These are phyloP conservation scores for Leishmania aethiopica DNA, from an alignment of 208 protist genomes.

Conservation along the genomic window DNA sequence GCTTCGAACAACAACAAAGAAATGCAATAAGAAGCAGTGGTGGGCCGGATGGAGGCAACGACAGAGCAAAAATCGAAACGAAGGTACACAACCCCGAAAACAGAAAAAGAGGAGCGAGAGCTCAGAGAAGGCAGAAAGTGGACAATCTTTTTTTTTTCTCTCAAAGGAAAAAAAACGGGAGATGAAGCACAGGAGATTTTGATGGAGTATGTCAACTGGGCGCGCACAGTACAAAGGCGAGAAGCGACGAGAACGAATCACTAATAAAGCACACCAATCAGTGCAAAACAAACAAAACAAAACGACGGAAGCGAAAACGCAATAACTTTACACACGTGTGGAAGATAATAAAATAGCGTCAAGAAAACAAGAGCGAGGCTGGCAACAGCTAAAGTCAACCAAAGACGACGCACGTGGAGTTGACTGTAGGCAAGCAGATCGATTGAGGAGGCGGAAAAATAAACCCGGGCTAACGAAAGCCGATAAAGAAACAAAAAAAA, in stretches of 20 bases:
- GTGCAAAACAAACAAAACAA: background rate
- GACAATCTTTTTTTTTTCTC: background rate
- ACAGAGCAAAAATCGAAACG: background rate
- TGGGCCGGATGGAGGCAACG: background rate
- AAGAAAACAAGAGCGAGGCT: background rate
- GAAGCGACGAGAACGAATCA: background rate
- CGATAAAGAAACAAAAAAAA: background rate
- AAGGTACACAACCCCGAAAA: background rate
- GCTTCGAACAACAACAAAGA: background rate
- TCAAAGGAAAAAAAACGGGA: background rate
- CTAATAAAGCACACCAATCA: background rate
- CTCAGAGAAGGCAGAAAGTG: background rate
- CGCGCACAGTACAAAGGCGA: background rate
- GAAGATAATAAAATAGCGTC: background rate
- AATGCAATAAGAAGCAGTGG: background rate
- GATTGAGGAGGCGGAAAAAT: background rate
- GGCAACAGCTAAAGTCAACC: background rate
- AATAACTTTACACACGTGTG: background rate
- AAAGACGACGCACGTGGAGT: background rate
- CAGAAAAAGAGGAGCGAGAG: background rate
- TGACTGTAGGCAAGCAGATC: background rate
- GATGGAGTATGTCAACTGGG: background rate
- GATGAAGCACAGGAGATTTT: background rate
- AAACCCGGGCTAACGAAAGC: background rate
- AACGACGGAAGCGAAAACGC: background rate